Evolutionary conservation across 2,329 filamentous ascomycete genomes (phyloP), one percentile per base, ranked within the genome.

Genomic region (Rutstroemia sp.): DNA sequence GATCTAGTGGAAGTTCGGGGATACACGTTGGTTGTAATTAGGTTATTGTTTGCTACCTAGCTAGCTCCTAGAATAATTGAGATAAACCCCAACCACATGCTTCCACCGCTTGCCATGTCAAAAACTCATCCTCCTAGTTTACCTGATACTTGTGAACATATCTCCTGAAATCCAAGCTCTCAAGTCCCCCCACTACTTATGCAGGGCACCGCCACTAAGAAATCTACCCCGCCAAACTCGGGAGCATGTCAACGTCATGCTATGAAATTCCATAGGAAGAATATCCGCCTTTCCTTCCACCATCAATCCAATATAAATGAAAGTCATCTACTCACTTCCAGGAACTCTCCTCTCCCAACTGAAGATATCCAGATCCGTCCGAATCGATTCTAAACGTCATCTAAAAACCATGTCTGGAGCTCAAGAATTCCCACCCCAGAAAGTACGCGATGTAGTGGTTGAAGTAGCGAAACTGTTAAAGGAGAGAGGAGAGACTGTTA

Each of bases 381-480:
- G 5, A 25, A 21, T 14, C 12, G 19, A 16, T 23, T 12, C 21
- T 23, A 23, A 46, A 16, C 18, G 21, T 2, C 12, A 21, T 23
- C 42, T 21, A 10, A 1, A 23, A 21, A 46, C 46, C 34, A 55
- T 55, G 53, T 34, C 53, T 10, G 38, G 14, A 45, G 38, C 38
- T 25, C 45, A 50, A 8, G 46, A 55, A 34, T 69, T 69, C 48
- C 67, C 67, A 19, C 67, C 67, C 1, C 59, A 59, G 54, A 62
- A 63, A 48, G 58, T 69, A 5, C 62, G 59, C 41, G 59, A 49
- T 8, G 62, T 70, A 30, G 66, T 67, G 10, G 48, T 68, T 34
- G 77, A 82, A 69, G 74, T 85, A 25, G 74, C 76, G 3, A 65
- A 69, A 2, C 73, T 83, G 41, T 74, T 86, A 41, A 79, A 77